Conservation (phyloP, 371 early-diverging fungal species). For the Mortierella sp. region DNA sequence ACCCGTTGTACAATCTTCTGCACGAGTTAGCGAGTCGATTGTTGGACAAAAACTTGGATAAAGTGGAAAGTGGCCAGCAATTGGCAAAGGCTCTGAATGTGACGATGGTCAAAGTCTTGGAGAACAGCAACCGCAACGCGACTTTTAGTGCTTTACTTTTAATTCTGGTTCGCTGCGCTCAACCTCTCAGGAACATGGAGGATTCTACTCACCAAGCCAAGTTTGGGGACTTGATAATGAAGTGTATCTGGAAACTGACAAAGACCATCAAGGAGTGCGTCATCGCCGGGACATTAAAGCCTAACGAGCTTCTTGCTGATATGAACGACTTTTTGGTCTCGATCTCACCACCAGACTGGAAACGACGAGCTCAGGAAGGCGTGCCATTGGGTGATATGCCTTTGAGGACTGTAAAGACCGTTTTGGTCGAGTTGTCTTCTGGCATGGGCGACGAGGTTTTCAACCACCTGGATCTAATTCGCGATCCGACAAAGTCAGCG, state of each 20-base stretch:
- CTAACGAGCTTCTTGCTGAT: conserved; percentile 75
- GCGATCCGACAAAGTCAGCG: conserved; percentile 71
- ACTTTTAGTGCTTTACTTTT: conserved; percentile 73
- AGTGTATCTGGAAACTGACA: conserved; percentile 95
- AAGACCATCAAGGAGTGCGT: conserved; percentile 84
- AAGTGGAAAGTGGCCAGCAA: conserved; percentile 72
- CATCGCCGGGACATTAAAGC: conserved; percentile 61
- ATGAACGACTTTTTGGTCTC: conserved; percentile 86
- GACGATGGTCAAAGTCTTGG: conserved; percentile 89
- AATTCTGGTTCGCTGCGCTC: conserved; percentile 60
- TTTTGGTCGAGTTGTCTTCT: conserved; percentile 82
- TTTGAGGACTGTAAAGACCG: conserved; percentile 92
- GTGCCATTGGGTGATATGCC: conserved; percentile 92
- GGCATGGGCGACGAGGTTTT: conserved; percentile 74
- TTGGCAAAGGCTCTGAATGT: conserved; percentile 87
- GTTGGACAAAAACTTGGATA: conserved; percentile 79
- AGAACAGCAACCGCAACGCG: conserved; percentile 82
- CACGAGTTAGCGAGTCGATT: conserved; percentile 83
- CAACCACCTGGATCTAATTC: conserved; percentile 73
- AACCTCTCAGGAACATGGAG: conserved; percentile 59
- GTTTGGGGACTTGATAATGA: conserved; percentile 93
- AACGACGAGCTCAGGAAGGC: conserved; percentile 77
- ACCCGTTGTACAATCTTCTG: conserved; percentile 74
- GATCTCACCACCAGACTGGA: conserved; percentile 90
- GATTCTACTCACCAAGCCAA: conserved; percentile 74